A percentile compares a stretch with the other conserved stretches of the same genome.
Evolutionary conservation across 2,329 filamentous ascomycete species (phyloP).

Genomic region (Alternaria burnsii): DNA sequence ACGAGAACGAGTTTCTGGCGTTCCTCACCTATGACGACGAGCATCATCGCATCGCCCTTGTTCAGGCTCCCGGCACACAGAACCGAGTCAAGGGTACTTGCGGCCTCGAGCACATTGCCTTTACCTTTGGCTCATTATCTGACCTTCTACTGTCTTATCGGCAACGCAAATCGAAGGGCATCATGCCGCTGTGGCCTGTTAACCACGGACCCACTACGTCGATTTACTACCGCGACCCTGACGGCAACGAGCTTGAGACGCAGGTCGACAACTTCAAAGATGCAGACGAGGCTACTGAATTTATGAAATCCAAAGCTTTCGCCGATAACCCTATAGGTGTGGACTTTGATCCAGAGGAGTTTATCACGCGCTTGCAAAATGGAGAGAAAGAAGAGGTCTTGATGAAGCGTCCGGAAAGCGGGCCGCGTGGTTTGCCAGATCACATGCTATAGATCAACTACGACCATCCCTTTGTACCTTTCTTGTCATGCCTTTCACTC

Average conservation of each 20-base stretch:
- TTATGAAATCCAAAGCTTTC: conserved; percentile 52
- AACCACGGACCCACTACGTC: conserved; percentile 60
- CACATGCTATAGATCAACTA: too few relatives aligned
- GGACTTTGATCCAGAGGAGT: conserved; percentile 58
- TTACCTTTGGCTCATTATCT: conserved; percentile 49
- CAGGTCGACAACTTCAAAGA: conserved; percentile 51
- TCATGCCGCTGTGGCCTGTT: conserved; percentile 26
- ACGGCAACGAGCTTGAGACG: conserved; percentile 57
- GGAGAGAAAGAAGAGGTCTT: too few relatives aligned
- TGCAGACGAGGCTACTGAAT: conserved; percentile 50
- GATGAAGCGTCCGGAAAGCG: too few relatives aligned
- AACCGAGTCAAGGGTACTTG: conserved; percentile 17
- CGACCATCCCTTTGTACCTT: too few relatives aligned
- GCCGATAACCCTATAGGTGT: conserved; percentile 55
- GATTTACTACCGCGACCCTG: conserved; percentile 61
- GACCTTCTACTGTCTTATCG: conserved; percentile 52
- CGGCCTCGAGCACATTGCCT: conserved; percentile 56
- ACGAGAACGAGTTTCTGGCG: too few relatives aligned
- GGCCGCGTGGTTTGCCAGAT: too few relatives aligned
- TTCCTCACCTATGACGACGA: too few relatives aligned
- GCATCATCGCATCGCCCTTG: too few relatives aligned
- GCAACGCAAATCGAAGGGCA: conserved; percentile 23
- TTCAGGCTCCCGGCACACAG: too few relatives aligned
- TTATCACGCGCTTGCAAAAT: conserved; percentile 37
- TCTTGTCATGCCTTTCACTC: too few relatives aligned